These are phyloP conservation scores for Pseudozyma pruni DNA, from an alignment of 1,284 basidiomycete species.

Conservation along the genomic window DNA sequence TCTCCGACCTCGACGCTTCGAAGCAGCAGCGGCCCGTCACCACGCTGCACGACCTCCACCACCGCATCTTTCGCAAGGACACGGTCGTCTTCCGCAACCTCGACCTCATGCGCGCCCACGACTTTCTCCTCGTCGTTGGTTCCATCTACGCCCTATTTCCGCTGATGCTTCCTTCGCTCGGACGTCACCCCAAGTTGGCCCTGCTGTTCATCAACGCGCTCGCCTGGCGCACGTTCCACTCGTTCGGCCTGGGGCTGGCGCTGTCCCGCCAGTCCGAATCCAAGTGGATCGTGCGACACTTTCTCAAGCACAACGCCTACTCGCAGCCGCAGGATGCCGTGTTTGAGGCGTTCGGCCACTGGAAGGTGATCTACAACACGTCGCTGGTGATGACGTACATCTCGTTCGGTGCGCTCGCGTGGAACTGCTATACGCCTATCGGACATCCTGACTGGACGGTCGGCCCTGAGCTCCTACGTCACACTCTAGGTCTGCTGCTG, in stretches of 20 bases:
- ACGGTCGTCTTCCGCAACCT: constrained; percentile 82
- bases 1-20: constrained; percentile 9
- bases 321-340: constrained; percentile 69
- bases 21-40: constrained; percentile 20
- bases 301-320: constrained; percentile 77
- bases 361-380: constrained; percentile 92
- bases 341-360: constrained; percentile 90
- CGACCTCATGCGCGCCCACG: constrained; percentile 81
- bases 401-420: constrained; percentile 55
- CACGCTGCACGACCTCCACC: constrained; percentile 85
- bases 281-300: constrained; percentile 93
- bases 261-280: constrained; percentile 84
- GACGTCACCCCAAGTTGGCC: constrained; percentile 69
- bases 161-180: constrained; percentile 44
- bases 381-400: constrained; percentile 91
- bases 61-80: constrained; percentile 90
- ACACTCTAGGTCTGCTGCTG: constrained; percentile 73
- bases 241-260: constrained; percentile 84
- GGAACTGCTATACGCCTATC: constrained; percentile 59
- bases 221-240: constrained; percentile 87
- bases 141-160: constrained; percentile 73
- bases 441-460: constrained; percentile 77
- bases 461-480: constrained; percentile 86
- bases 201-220: constrained; percentile 85
- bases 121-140: constrained; percentile 76